Conservation (phyloP, 345 rosid species). For the Eucalyptus decipiens region DNA sequence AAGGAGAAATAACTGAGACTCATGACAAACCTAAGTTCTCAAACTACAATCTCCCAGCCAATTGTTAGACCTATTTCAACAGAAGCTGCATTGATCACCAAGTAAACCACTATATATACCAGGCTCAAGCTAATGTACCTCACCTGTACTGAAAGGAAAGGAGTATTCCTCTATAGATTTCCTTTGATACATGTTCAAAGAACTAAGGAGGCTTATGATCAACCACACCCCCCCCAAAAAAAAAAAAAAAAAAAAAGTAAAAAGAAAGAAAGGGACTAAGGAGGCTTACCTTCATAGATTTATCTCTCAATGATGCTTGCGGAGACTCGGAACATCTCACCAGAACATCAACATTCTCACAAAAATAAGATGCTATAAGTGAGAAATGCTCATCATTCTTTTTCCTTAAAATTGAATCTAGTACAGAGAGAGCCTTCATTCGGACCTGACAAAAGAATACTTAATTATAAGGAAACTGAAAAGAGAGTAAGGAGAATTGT, state of each 20-base stretch:
- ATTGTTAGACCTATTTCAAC: background rate
- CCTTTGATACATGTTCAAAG: background rate
- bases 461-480: background rate
- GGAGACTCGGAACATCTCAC: constrained; percentile 77
- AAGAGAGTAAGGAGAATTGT: background rate
- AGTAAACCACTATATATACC: background rate
- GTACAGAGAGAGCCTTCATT: constrained; percentile 87
- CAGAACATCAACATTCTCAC: constrained; percentile 55
- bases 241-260: too few species aligned
- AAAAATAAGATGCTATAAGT: constrained; percentile 54
- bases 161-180: background rate
- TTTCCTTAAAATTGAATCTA: constrained; percentile 80
- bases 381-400: constrained; percentile 63
- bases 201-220: background rate
- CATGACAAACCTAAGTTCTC: background rate
- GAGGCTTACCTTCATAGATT: constrained; percentile 58
- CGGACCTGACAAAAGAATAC: constrained; percentile 49
- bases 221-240: fast-evolving
- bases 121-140: background rate
- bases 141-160: background rate
- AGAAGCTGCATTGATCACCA: background rate
- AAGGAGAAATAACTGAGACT: background rate
- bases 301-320: constrained; percentile 82
- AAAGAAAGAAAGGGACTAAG: background rate
- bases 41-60: background rate